Conservation (phyloP, 1,284 basidiomycete genomes). For the Apiotrichum brassicae region DNA sequence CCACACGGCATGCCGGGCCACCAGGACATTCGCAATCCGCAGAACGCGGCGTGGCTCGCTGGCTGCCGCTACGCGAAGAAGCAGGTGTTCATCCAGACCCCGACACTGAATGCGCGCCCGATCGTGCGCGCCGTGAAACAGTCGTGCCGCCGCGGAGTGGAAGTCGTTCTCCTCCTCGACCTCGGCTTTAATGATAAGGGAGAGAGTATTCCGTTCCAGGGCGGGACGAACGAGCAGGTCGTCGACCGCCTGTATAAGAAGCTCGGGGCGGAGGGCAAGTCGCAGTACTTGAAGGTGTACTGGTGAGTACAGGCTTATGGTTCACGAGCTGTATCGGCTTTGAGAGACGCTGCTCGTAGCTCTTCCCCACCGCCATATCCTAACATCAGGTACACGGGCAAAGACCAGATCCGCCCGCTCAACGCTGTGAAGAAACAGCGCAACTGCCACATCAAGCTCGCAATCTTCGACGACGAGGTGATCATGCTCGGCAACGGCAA, state of each 20-base stretch:
- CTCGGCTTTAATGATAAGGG: slow-evolving; percentile 66
- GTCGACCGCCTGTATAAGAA: slow-evolving; percentile 59
- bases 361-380: too few relatives aligned
- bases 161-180: slow-evolving; percentile 59
- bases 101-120: slow-evolving; percentile 67
- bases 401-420: slow-evolving; percentile 62
- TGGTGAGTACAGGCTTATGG: slow-evolving; percentile 48
- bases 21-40: slow-evolving; percentile 58
- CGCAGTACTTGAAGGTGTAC: slow-evolving; percentile 58
- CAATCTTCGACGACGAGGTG: slow-evolving; percentile 63
- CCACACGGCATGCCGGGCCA: slow-evolving; percentile 56
- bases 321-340: too few relatives aligned
- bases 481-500: slow-evolving; percentile 58
- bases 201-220: slow-evolving; percentile 61
- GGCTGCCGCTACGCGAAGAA: slow-evolving; percentile 62
- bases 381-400: slow-evolving; percentile 27
- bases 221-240: slow-evolving; percentile 72
- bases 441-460: slow-evolving; percentile 73
- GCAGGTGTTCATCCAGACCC: slow-evolving; percentile 70
- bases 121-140: slow-evolving; percentile 61
- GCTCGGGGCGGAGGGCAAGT: slow-evolving; percentile 52
- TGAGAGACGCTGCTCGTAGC: too few relatives aligned
- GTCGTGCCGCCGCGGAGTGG: slow-evolving; percentile 62
- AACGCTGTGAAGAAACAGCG: slow-evolving; percentile 66
- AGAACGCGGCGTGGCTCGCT: slow-evolving; percentile 70